Evolutionary conservation across 2,329 filamentous ascomycete genomes (phyloP).

Genomic region (Cercospora zeina): DNA sequence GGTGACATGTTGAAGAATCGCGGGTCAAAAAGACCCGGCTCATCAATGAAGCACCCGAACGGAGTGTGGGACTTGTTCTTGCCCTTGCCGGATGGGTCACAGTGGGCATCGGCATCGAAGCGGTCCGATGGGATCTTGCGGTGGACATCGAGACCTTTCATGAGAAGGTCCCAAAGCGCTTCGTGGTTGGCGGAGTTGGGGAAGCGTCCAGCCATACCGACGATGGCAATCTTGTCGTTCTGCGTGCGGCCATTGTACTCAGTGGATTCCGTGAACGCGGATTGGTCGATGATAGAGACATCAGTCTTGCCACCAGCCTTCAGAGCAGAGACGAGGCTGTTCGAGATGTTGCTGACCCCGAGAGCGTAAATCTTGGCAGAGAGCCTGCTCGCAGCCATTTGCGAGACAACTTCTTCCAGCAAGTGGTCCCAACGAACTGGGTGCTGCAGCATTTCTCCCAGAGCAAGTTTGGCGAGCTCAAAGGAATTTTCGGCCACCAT

Average conservation of each 20-base stretch:
- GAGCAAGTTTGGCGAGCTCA: slow-evolving; percentile 48
- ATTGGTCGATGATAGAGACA: slow-evolving; percentile 48
- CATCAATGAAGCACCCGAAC: slow-evolving; percentile 73
- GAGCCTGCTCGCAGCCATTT: slow-evolving; percentile 47
- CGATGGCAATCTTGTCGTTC: slow-evolving; percentile 75
- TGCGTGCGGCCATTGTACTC: slow-evolving; percentile 49
- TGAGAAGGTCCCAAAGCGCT: slow-evolving; percentile 72
- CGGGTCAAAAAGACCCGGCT: slow-evolving; percentile 77
- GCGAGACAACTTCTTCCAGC: slow-evolving; percentile 50
- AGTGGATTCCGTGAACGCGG: slow-evolving; percentile 44
- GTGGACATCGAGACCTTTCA: slow-evolving; percentile 73
- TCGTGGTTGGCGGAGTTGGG: slow-evolving; percentile 71
- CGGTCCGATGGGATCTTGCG: slow-evolving; percentile 66
- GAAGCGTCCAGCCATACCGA: slow-evolving; percentile 78
- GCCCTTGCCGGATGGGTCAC: slow-evolving; percentile 68
- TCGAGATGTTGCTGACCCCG: slow-evolving; percentile 56
- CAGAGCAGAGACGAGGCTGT: slow-evolving; percentile 56
- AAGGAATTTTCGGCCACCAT: slow-evolving; percentile 49
- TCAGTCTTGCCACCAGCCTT: slow-evolving; percentile 53
- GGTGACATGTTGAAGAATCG: slow-evolving; percentile 87
- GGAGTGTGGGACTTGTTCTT: slow-evolving; percentile 76
- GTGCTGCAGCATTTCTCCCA: slow-evolving; percentile 50
- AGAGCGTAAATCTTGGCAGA: slow-evolving; percentile 52
- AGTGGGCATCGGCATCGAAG: slow-evolving; percentile 72
- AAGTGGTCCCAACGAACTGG: slow-evolving; percentile 54